phyloP scores from a whole-genome alignment of 352 stramenopile species.

The Pythium inflatum region DNA sequence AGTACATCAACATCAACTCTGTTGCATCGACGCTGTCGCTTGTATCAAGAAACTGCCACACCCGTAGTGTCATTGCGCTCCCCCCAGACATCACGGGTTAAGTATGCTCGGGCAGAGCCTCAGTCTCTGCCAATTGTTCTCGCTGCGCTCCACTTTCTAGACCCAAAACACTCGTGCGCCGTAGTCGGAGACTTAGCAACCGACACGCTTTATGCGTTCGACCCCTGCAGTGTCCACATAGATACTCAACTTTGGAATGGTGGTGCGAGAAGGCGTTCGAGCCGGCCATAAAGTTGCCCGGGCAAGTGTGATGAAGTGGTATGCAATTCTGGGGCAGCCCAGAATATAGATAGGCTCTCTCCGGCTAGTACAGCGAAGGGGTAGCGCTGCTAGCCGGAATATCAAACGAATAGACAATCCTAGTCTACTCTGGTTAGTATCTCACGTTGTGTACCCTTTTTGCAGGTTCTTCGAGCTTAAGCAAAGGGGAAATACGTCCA shows the following conservation, averaged over 20 bases:
- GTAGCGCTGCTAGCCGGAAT: not conserved
- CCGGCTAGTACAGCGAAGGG: not conserved
- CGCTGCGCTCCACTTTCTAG: not conserved
- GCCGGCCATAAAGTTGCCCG: no score
- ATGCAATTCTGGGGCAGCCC: not conserved
- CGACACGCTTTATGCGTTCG: not conserved
- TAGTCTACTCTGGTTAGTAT: conserved; percentile 2
- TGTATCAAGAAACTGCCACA: not conserved
- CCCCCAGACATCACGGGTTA: no score
- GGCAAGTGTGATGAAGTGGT: conserved; percentile 6
- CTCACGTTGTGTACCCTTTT: conserved; percentile 5
- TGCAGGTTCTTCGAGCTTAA: conserved; percentile 3
- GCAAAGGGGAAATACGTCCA: not conserved
- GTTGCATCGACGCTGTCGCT: not conserved
- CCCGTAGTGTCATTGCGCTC: not conserved
- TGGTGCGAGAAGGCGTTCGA: not conserved
- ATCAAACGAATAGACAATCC: not conserved
- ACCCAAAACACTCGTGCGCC: not conserved
- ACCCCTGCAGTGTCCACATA: conserved; percentile 34
- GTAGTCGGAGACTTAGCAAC: not conserved
- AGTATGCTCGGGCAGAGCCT: no score
- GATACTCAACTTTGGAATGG: conserved; percentile 36
- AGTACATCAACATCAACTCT: not conserved
- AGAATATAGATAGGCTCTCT: not conserved
- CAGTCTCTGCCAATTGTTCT: no score